These are phyloP conservation scores for Extremus antarcticus DNA, from an alignment of 495 filamentous ascomycete genomes.

Conservation along the genomic window DNA sequence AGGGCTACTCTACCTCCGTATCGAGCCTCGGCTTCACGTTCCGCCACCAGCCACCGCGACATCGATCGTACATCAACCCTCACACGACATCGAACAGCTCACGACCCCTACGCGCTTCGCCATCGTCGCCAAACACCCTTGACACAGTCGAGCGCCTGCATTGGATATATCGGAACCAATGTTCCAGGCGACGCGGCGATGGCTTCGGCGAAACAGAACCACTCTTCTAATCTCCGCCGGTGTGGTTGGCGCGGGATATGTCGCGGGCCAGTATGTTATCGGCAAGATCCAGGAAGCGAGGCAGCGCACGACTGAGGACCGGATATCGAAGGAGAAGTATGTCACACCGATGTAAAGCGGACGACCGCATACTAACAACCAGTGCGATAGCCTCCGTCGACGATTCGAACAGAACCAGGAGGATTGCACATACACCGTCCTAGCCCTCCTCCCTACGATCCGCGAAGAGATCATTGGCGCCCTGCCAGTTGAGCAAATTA, in stretches of 20 bases:
- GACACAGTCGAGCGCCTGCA: no score
- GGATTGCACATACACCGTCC: conserved; percentile 95
- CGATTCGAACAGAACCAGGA: conserved; percentile 98
- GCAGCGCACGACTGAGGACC: conserved; percentile 89
- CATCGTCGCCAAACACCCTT: no score
- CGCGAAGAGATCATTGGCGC: conserved; percentile 79
- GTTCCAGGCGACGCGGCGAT: conserved; percentile 77
- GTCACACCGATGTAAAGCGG: conserved; percentile 18
- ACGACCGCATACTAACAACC: neutral
- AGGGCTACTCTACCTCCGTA: no score
- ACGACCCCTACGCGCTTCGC: no score
- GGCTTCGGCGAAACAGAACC: conserved; percentile 85
- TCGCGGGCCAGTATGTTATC: conserved; percentile 85
- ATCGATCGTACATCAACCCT: no score
- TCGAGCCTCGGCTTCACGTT: no score
- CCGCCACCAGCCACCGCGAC: no score
- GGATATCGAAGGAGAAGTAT: conserved; percentile 92
- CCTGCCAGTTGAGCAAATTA: conserved; percentile 79
- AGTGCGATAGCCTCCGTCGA: conserved; percentile 59
- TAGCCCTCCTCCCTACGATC: conserved; percentile 84
- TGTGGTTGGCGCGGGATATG: conserved; percentile 77
- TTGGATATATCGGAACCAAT: no score
- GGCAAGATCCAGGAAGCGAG: conserved; percentile 82
- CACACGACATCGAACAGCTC: no score
- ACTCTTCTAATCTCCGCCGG: conserved; percentile 78